Conservation (phyloP, 768 basidiomycete species). For the Nevesoporus exiguus region DNA sequence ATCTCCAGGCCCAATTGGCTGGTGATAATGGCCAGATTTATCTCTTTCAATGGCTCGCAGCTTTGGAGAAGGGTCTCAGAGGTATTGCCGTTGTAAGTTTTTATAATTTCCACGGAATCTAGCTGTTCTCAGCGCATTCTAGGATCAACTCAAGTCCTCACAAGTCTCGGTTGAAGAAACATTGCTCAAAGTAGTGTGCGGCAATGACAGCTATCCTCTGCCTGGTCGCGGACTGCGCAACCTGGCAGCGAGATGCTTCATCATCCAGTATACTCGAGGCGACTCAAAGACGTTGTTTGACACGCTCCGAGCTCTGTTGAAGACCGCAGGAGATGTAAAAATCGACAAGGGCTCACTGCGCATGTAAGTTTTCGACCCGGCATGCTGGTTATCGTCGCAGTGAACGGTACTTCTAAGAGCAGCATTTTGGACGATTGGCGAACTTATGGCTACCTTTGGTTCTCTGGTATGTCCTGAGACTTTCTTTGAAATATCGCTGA, state of each 20-base stretch:
- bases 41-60: constrained; percentile 79
- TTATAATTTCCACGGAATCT: not conserved
- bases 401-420: constrained; percentile 47
- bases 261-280: constrained; percentile 69
- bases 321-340: constrained; percentile 71
- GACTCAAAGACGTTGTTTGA: constrained; percentile 88
- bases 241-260: constrained; percentile 72
- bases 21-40: constrained; percentile 81
- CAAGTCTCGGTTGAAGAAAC: constrained; percentile 62
- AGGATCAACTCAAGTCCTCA: constrained; percentile 65
- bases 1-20: constrained; percentile 55
- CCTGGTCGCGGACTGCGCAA: constrained; percentile 87
- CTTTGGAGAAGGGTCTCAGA: constrained; percentile 56
- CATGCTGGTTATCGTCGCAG: not conserved
- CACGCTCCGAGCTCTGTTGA: constrained; percentile 73
- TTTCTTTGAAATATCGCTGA: not conserved
- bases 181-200: constrained; percentile 65
- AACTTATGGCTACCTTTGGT: constrained; percentile 83
- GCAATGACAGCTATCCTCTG: constrained; percentile 62
- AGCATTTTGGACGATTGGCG: constrained; percentile 82
- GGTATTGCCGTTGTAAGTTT: constrained; percentile 50
- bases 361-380: constrained; percentile 47
- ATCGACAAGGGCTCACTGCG: constrained; percentile 61
- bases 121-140: constrained; percentile 4
- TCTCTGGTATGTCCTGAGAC: constrained; percentile 58